phyloP scores from a whole-genome alignment of 352 stramenopile genomes.

The Pythium apleroticum region DNA sequence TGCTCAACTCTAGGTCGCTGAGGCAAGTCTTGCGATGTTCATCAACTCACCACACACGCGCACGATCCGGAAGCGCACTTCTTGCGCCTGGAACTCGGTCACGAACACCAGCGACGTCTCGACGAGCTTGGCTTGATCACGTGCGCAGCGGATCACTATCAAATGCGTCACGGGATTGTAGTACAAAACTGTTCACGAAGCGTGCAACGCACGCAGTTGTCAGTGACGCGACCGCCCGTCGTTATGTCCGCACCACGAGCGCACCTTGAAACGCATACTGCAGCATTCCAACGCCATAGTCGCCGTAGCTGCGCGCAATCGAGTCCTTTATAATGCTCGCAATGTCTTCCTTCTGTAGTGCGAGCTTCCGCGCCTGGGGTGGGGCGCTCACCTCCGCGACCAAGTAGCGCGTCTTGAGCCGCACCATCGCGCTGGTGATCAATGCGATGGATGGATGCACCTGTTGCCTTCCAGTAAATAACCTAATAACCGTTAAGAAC shows the following conservation, averaged over 20 bases:
- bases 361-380: constrained; percentile 40
- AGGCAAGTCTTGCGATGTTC: too few species aligned
- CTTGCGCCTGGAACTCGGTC: constrained; percentile 56
- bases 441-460: constrained; percentile 4
- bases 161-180: constrained; percentile 55
- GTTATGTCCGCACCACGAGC: not conserved
- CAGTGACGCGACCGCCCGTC: not conserved
- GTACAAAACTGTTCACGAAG: constrained; percentile 47
- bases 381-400: constrained; percentile 48
- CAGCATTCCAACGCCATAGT: constrained; percentile 60
- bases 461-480: not conserved
- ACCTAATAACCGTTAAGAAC: constrained; percentile 12
- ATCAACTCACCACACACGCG: constrained; percentile 58
- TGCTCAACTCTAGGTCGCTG: not conserved
- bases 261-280: constrained; percentile 83
- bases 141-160: constrained; percentile 59
- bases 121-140: constrained; percentile 71
- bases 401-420: constrained; percentile 77
- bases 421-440: constrained; percentile 46
- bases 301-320: constrained; percentile 64
- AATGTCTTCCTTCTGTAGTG: constrained; percentile 64
- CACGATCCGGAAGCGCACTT: constrained; percentile 60
- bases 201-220: not conserved
- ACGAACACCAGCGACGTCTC: constrained; percentile 77
- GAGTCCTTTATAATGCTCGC: constrained; percentile 55